Conservation (phyloP, 768 basidiomycete species). For the Floccularia luteovirens region DNA sequence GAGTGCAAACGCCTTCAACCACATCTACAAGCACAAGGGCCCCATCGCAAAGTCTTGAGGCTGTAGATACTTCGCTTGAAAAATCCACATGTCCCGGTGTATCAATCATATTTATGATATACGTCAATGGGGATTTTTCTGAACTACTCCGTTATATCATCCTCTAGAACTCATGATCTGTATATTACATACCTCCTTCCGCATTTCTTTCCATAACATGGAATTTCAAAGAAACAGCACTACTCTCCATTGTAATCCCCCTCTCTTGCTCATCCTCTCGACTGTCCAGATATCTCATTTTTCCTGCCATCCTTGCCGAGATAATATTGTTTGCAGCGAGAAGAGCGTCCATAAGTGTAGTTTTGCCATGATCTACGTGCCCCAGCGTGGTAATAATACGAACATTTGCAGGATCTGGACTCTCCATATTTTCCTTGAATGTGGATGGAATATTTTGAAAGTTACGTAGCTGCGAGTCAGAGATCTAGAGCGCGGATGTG, state of each 20-base stretch:
- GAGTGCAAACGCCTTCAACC: constrained; percentile 97
- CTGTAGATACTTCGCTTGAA: constrained; percentile 93
- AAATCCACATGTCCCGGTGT: constrained; percentile 99
- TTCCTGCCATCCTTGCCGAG: constrained; percentile 89
- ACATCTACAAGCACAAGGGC: constrained; percentile 94
- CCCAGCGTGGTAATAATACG: constrained; percentile 83
- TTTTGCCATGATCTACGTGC: constrained; percentile 95
- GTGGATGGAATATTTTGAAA: background rate
- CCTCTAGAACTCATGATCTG: constrained; percentile 5
- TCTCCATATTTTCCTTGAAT: constrained; percentile 15
- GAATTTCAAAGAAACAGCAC: constrained; percentile 87
- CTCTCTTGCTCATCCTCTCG: constrained; percentile 96
- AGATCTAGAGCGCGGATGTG: too few relatives aligned
- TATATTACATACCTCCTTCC: constrained; percentile 45
- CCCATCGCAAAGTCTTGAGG: constrained; percentile 90
- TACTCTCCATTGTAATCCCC: constrained; percentile 99
- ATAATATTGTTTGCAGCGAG: constrained; percentile 98
- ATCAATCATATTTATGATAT: constrained; percentile 93
- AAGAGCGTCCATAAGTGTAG: constrained; percentile 89
- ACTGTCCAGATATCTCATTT: constrained; percentile 91
- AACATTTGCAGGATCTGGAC: constrained; percentile 39
- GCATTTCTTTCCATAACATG: constrained; percentile 57
- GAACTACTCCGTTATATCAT: constrained; percentile 23
- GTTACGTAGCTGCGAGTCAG: background rate
- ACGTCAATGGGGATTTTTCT: constrained; percentile 60